Percentiles rank a stretch among this genome's conserved stretches.
Conservation (phyloP, 306 rosid species). For the Cyclanthera cordifolia region DNA sequence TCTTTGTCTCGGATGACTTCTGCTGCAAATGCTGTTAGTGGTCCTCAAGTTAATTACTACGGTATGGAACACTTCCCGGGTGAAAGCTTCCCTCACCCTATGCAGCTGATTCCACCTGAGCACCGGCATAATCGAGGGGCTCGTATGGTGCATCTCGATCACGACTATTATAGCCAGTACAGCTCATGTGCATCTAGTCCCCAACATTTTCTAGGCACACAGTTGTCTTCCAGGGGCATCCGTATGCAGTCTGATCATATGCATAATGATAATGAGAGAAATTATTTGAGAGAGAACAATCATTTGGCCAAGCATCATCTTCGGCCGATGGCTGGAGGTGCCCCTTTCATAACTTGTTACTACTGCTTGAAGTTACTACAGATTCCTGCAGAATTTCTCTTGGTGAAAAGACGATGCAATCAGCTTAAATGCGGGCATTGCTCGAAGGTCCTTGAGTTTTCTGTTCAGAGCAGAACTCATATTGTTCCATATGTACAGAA, state of each 20-base stretch:
- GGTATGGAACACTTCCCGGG: constrained; percentile 29
- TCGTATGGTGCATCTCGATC: constrained; percentile 28
- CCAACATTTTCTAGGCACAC: constrained; percentile 23
- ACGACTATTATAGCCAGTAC: constrained; percentile 25
- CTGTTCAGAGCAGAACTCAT: constrained; percentile 41
- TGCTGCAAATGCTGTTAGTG: constrained; percentile 50
- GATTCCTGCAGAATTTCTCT: constrained; percentile 73
- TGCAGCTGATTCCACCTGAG: constrained; percentile 32
- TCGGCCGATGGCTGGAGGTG: constrained; percentile 73
- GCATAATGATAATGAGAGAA: constrained; percentile 26
- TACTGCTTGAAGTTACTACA: constrained; percentile 52
- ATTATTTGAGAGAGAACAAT: constrained; percentile 32
- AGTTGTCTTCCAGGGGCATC: constrained; percentile 27
- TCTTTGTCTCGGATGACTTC: constrained; percentile 40
- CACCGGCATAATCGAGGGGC: constrained; percentile 21
- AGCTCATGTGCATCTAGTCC: constrained; percentile 41
- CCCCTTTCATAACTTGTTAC: constrained; percentile 69
- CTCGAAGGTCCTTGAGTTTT: constrained; percentile 63
- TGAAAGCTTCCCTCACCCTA: constrained; percentile 36
- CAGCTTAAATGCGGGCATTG: constrained; percentile 70
- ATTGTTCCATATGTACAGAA: constrained; percentile 31
- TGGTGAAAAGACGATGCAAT: constrained; percentile 41
- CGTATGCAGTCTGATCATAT: constrained; percentile 26
- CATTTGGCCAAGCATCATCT: constrained; percentile 45
- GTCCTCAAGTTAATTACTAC: constrained; percentile 37